Percentiles rank a stretch among this genome's conserved stretches.
Evolutionary conservation across 352 stramenopile species (phyloP).

Genomic region (Pythium volutum): DNA sequence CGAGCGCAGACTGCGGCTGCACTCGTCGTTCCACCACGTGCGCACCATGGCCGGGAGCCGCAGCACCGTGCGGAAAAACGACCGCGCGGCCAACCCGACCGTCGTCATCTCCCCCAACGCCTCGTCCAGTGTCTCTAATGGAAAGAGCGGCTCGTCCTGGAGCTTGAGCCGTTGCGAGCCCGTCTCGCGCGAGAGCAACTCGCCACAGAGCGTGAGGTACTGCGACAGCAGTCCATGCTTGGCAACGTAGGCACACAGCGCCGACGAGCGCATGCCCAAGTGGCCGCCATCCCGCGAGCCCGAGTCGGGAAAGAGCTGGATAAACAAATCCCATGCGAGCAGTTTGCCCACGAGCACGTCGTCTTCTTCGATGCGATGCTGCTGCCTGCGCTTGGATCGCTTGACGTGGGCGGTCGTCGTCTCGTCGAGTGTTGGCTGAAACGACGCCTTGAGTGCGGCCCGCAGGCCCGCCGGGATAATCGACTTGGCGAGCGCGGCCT

Average conservation of each 20-base stretch:
- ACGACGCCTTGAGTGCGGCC: constrained; percentile 52
- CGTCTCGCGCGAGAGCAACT: constrained; percentile 59
- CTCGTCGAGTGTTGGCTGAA: constrained; percentile 14
- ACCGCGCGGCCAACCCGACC: constrained; percentile 46
- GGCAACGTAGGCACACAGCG: constrained; percentile 64
- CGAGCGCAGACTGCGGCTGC: constrained; percentile 66
- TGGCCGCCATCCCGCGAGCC: constrained; percentile 24
- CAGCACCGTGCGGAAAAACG: constrained; percentile 83
- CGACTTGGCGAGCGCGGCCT: constrained; percentile 56
- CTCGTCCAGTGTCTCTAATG: constrained; percentile 35
- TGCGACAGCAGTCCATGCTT: constrained; percentile 57
- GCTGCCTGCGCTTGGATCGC: constrained; percentile 49
- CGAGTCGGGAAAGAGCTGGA: constrained; percentile 69
- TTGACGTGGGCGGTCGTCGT: background rate
- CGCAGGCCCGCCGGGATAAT: constrained; percentile 68
- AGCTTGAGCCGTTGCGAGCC: constrained; percentile 36
- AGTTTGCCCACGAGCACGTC: constrained; percentile 55
- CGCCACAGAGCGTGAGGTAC: constrained; percentile 63
- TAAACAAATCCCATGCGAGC: constrained; percentile 79
- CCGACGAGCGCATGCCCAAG: constrained; percentile 53
- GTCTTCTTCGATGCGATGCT: constrained; percentile 31
- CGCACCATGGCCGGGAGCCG: constrained; percentile 84
- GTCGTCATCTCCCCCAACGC: constrained; percentile 8
- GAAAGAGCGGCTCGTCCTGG: constrained; percentile 48
- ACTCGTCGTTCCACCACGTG: constrained; percentile 90